Conservation (phyloP, 306 rosid genomes). For the Luffa acutangula region DNA sequence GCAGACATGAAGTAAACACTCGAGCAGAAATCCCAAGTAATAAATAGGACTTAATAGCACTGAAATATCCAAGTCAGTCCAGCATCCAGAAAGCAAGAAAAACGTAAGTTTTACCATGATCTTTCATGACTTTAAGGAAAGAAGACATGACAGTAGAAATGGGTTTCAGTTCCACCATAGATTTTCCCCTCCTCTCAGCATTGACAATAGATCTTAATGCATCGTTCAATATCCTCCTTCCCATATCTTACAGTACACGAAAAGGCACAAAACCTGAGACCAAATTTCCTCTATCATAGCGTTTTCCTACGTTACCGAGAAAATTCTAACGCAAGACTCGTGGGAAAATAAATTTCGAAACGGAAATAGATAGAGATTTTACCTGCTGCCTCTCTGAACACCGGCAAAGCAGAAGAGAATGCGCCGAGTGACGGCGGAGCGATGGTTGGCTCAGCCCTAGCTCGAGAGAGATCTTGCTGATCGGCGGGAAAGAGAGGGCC, state of each 20-base stretch:
- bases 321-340: background rate
- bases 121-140: constrained; percentile 73
- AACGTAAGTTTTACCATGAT: constrained; percentile 36
- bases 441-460: background rate
- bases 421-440: background rate
- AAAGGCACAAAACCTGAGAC: background rate
- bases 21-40: background rate
- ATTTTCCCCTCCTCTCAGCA: constrained; percentile 69
- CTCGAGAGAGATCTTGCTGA: background rate
- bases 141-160: constrained; percentile 69
- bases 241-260: constrained; percentile 36
- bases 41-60: background rate
- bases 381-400: background rate
- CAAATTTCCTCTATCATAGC: background rate
- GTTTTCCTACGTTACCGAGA: background rate
- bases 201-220: constrained; percentile 74
- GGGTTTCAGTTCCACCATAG: constrained; percentile 59
- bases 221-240: constrained; percentile 69
- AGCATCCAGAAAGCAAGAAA: background rate
- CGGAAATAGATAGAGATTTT: background rate
- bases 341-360: background rate
- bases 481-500: background rate
- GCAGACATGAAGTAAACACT: background rate
- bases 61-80: background rate
- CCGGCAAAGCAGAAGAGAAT: background rate